Evolutionary conservation across 192 early-diverging fungal genomes (phyloP), one percentile per base, ranked within the genome.

Genomic region (Phycomyces blakesleeanus): DNA sequence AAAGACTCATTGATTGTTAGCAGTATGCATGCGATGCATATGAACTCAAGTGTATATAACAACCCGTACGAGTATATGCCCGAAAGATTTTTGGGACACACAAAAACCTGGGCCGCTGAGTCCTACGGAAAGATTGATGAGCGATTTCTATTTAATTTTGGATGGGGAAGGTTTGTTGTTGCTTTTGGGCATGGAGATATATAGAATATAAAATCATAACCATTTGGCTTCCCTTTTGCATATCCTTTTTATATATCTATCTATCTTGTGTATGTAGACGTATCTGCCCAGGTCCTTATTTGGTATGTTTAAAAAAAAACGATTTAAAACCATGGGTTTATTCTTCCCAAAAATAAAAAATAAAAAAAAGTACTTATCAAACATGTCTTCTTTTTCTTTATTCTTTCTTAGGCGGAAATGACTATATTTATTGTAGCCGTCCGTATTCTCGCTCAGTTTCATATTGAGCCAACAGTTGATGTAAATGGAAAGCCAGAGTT

Each of bases 1-100:
- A 77, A 77, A 54, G 79, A 74, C 0, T 51, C 77, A 1, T 61
- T 66, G 64, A 61, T 83, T 15, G 67, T 76, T 51, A 67, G 76
- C 27, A 78, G 81, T 42, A 57, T 80, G 42, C 77, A 75, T 68
- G 72, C 77, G 1, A 74, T 83, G 68, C 78, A 85, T 55, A 26
- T 49, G 34, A 59, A 55, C 41, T 27, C 55, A 49, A 26, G n/a
- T 7, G 37, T 29, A 57, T 85, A 78, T 27, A 63, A 72, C 0
- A 51, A 77, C 0, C 79, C 81, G 1, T 67, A 81, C 2, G 73
- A 64, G 53, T 85, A 81, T 15, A 64, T 71, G 40, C 83, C 83
- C 3, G 74, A 75, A 22, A 78, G 83, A 24, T 67, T 39, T 24
- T 16, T 60, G 3, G 42, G 24, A 26, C n/a, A 51, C 9, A 22